Evolutionary conservation across 192 early-diverging fungal species (phyloP).

Genomic region (Coemansia sp.): DNA sequence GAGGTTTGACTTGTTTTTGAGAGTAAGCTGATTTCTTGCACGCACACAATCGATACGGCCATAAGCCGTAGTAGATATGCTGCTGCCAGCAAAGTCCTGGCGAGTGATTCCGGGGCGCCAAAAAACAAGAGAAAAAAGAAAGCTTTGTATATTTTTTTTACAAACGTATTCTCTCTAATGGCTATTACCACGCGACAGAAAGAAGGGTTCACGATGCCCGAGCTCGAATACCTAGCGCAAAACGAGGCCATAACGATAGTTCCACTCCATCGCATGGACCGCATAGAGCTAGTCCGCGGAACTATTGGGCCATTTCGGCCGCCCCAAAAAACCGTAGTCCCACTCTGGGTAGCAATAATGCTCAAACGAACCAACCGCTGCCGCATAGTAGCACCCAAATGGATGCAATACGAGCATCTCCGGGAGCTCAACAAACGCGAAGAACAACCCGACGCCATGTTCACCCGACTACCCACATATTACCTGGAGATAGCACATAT

Average conservation of each 20-base stretch:
- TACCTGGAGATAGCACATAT: conserved; percentile 83
- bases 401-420: conserved; percentile 78
- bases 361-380: conserved; percentile 83
- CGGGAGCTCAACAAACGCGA: conserved; percentile 65
- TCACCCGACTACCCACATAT: conserved; percentile 73
- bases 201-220: conserved; percentile 68
- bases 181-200: conserved; percentile 38
- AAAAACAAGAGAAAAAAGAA: neutral
- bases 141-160: neutral
- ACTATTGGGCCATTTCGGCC: conserved; percentile 77
- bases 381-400: conserved; percentile 74
- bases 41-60: neutral
- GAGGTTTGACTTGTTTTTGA: neutral
- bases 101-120: neutral
- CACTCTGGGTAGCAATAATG: conserved; percentile 84
- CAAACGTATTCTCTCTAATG: conserved; percentile 14
- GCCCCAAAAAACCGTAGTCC: conserved; percentile 70
- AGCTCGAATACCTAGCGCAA: conserved; percentile 86
- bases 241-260: conserved; percentile 74
- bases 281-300: conserved; percentile 74
- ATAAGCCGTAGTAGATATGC: neutral
- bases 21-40: neutral
- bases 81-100: neutral
- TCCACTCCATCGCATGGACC: conserved; percentile 67
- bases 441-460: conserved; percentile 59